These are phyloP conservation scores for Linum trigynum DNA, from an alignment of 345 rosid species.

Conservation along the genomic window DNA sequence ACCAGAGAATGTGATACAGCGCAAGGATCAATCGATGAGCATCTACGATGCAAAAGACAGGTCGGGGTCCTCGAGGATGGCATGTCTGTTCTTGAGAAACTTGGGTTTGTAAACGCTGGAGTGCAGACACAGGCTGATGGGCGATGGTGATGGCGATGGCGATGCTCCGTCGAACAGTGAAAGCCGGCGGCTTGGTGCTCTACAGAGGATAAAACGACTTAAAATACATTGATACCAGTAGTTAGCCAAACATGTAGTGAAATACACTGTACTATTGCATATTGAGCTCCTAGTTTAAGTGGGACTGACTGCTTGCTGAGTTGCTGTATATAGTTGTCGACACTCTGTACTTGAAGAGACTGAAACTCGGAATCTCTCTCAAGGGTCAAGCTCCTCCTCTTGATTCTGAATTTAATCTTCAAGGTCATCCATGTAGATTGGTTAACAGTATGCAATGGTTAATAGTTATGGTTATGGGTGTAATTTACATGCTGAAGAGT, in stretches of 20 bases:
- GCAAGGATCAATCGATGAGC: constrained; percentile 55
- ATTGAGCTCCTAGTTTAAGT: no score
- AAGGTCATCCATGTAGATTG: no score
- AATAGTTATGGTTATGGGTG: no score
- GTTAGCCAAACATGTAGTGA: no score
- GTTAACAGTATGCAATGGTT: no score
- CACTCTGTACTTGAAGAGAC: no score
- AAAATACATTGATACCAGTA: constrained; percentile 20
- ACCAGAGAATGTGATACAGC: constrained; percentile 80
- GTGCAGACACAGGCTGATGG: constrained; percentile 53
- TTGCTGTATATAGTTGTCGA: no score
- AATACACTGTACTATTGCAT: no score
- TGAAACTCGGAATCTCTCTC: no score
- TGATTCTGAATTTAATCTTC: no score
- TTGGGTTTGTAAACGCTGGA: constrained; percentile 92
- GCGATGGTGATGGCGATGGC: constrained; percentile 17
- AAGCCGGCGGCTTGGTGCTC: constrained; percentile 54
- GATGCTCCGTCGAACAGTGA: constrained; percentile 25
- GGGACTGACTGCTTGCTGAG: no score
- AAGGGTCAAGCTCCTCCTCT: no score
- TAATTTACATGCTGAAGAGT: neutral
- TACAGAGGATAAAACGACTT: constrained; percentile 69
- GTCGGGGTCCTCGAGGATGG: constrained; percentile 82
- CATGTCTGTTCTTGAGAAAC: constrained; percentile 85
- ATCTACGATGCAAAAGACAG: constrained; percentile 77